These are phyloP conservation scores for Corchorus capsularis DNA, from an alignment of 345 rosid genomes.

Conservation along the genomic window DNA sequence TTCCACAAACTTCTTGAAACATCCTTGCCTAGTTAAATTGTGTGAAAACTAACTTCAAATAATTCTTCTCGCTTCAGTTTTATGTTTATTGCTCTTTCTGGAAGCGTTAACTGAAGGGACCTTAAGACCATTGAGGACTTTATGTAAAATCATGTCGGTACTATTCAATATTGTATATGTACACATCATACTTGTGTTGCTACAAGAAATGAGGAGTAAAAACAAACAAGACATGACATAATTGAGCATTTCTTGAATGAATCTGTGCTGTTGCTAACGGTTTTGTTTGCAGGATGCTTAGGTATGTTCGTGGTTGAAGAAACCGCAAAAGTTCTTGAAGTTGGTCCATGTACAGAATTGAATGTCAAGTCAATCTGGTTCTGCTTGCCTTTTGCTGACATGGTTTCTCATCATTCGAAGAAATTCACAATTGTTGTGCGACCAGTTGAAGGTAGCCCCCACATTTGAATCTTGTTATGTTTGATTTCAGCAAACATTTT, in stretches of 20 bases:
- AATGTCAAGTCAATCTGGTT: neutral
- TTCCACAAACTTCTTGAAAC: neutral
- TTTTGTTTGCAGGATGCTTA: slow-evolving; percentile 18
- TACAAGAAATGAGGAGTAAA: neutral
- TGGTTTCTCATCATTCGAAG: neutral
- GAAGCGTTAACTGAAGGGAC: too few species aligned
- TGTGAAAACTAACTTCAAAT: too few species aligned
- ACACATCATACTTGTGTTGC: neutral
- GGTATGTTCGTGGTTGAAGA: slow-evolving; percentile 14
- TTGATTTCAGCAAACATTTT: neutral
- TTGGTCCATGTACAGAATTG: neutral
- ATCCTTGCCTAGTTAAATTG: neutral
- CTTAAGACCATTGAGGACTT: neutral
- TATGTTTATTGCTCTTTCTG: too few species aligned
- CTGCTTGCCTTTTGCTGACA: neutral
- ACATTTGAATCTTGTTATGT: slow-evolving; percentile 8
- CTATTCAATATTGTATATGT: neutral
- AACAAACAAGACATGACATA: neutral
- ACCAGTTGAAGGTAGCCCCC: neutral
- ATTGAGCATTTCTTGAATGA: neutral
- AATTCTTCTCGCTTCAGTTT: too few species aligned
- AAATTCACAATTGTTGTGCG: neutral
- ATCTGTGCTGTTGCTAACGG: neutral
- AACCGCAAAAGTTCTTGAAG: neutral
- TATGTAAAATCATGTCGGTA: neutral